These are phyloP conservation scores for Globisporangium nagaii DNA, from an alignment of 352 stramenopile species.

Conservation along the genomic window DNA sequence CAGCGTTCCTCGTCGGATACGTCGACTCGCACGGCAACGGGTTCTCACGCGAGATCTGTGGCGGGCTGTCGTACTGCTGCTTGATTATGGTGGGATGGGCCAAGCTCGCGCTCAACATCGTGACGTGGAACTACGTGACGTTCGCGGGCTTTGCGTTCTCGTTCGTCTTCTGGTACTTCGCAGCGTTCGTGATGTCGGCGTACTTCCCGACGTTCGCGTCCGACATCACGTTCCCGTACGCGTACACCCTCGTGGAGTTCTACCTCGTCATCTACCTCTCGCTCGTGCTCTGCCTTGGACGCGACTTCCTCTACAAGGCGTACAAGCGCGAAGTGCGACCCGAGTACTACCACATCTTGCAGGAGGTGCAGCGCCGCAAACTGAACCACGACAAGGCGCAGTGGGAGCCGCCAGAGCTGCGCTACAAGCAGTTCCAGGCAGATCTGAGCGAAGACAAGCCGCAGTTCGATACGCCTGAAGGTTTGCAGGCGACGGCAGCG, in stretches of 20 bases:
- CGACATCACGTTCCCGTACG: constrained; percentile 75
- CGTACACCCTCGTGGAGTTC: constrained; percentile 67
- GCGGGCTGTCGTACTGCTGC: constrained; percentile 70
- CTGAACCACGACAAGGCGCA: constrained; percentile 34
- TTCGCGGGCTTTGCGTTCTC: constrained; percentile 48
- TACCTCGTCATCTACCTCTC: constrained; percentile 73
- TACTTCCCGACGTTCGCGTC: constrained; percentile 48
- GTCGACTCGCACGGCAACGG: constrained; percentile 57
- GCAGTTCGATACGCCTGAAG: constrained; percentile 50
- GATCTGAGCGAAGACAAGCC: constrained; percentile 55
- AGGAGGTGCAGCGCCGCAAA: constrained; percentile 59
- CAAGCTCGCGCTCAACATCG: constrained; percentile 82
- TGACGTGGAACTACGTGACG: constrained; percentile 73
- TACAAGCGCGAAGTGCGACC: constrained; percentile 81
- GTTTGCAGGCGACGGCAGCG: constrained; percentile 17
- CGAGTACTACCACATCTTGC: constrained; percentile 86
- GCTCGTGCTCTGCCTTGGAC: constrained; percentile 63
- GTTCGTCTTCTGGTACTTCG: constrained; percentile 74
- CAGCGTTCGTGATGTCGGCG: constrained; percentile 53
- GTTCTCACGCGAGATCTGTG: constrained; percentile 65
- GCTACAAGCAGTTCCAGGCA: constrained; percentile 67
- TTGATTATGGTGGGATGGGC: constrained; percentile 76
- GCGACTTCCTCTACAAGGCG: constrained; percentile 80
- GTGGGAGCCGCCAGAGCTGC: constrained; percentile 58
- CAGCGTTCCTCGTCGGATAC: constrained; percentile 45